Evolutionary conservation across 1,139 yeast species (phyloP), one percentile per base, ranked within the genome.

Genomic region (Lodderomyces pseudojiufengensis): DNA sequence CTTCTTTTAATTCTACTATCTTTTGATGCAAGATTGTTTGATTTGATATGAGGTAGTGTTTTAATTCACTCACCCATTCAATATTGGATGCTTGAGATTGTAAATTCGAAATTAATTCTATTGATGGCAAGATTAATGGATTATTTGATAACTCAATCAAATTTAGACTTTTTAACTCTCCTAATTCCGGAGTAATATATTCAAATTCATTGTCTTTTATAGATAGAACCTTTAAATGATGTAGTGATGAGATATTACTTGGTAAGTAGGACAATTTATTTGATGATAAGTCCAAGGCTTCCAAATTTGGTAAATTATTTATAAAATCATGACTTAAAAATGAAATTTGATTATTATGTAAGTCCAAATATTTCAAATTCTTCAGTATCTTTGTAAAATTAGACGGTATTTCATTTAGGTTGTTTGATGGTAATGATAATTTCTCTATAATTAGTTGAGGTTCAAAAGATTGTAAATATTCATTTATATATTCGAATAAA

Each of bases 131-230:
- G 2, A 70, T 52, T 36, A 84, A 65, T 1, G 88, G 87, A 46
- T 85, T 84, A 26, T 73, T 78, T n/a, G 77, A 78, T 4, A 83
- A 65, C 50, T 84, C 92, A n/a, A 85, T 62, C 35, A 82, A 72
- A 41, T 74, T 70, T 35, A 86, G 65, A 37, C 66, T 69, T 3
- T 63, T 56, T 45, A 85, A 55, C 27, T 72, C 76, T 0, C 79
- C 72, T 22, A 80, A 57, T 9, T 71, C 63, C 1, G 79, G 76
- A 7, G 87, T 80, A 13, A 85, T 59, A 32, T 71, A 71, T 35
- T 73, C 67, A 44, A 86, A 68, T 29, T 63, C 61, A 57, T 86
- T 86, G 43, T 75, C 73, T 40, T 79, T 79, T 39, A 86, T 59
- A 9, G 85, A 79, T 12, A 86, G 57, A 4, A 82, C 81, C 46